Base-by-base conservation (phyloP, 2,329 filamentous ascomycete genomes). In the Orbilia javanica region DNA sequence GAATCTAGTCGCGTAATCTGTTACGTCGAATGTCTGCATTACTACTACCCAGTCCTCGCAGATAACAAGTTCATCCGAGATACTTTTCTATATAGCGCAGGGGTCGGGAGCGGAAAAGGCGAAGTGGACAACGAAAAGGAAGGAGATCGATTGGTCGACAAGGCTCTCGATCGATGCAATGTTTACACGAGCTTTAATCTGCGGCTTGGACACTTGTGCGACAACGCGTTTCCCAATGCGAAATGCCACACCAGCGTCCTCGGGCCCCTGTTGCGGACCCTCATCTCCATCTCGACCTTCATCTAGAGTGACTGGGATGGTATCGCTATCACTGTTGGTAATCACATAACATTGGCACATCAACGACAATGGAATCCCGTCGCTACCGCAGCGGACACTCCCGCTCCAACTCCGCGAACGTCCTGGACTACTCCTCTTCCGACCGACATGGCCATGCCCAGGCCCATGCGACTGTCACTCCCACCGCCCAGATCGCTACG, bases 1-100 rank as follows among this genome's bases (percentile, higher is more conserved):
- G 83, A 95, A 95, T 60, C 90, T 89, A 72, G 87, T 86, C 67
- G 92, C 85, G n/a, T 92, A 92, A 81, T 92, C 94, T 89, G 25
- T 89, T 84, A 83, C 93, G 94, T 39, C 53, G 53, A 78, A 78
- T 7, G 44, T 22, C 18, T 72, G 52, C 31, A 63, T 57, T 18
- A 25, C 22, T 31, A 25, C 18, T n/a, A n/a, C n/a, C n/a, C 11
- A 2, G 2, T 15, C 11, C 11, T 31, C n/a, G 18, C 42, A 46
- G 42, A 20, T 46, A 46, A 6, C 25, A n/a, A n/a, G n/a, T 3
- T 52, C 15, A 6, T 42, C 15, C 11, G 4, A 48, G 22, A 20
- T 11, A 3, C 44, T 34, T 34, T 34, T 34, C 31, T 10, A 34
- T n/a, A n/a, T 13, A 15, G 36, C 36, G 36, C 36, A 8, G 34